phyloP scores from a whole-genome alignment of 129 eudicot genomes.

The Cynara cardunculus region DNA sequence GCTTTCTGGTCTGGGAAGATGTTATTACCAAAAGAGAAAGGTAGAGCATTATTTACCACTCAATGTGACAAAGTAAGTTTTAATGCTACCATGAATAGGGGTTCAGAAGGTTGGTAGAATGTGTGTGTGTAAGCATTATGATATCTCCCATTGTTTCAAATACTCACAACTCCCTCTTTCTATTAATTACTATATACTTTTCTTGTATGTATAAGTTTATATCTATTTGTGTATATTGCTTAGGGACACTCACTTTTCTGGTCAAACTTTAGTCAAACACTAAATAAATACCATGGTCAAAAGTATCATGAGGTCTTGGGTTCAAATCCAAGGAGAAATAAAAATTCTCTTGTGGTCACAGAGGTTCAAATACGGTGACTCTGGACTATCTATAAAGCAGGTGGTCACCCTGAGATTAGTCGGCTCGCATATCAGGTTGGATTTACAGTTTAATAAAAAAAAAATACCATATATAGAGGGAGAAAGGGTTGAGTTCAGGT shows the following conservation, averaged over 20 bases:
- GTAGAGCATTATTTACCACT: conserved; percentile 12
- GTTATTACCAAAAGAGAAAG: conserved; percentile 32
- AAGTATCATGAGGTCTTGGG: no score
- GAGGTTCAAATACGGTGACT: no score
- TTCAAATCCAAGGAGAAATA: no score
- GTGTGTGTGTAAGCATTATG: conserved; percentile 10
- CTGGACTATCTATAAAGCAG: no score
- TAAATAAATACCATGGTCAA: background rate
- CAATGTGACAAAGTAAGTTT: conserved; percentile 21
- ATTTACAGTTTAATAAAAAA: no score
- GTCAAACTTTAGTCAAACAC: conserved; percentile 6
- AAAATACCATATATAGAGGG: no score
- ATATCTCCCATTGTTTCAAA: background rate
- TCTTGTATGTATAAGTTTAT: conserved; percentile 13
- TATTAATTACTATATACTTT: conserved; percentile 29
- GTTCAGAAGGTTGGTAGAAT: conserved; percentile 35
- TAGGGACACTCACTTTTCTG: conserved; percentile 16
- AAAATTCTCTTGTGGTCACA: no score
- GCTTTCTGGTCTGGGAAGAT: conserved; percentile 41
- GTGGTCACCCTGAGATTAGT: no score
- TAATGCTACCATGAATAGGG: conserved; percentile 34
- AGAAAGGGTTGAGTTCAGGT: background rate
- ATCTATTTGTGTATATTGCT: conserved; percentile 29
- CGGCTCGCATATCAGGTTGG: no score
- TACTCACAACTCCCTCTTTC: background rate